Base-by-base conservation (phyloP, 1,284 basidiomycete genomes). In the Austroboletus niveus region DNA sequence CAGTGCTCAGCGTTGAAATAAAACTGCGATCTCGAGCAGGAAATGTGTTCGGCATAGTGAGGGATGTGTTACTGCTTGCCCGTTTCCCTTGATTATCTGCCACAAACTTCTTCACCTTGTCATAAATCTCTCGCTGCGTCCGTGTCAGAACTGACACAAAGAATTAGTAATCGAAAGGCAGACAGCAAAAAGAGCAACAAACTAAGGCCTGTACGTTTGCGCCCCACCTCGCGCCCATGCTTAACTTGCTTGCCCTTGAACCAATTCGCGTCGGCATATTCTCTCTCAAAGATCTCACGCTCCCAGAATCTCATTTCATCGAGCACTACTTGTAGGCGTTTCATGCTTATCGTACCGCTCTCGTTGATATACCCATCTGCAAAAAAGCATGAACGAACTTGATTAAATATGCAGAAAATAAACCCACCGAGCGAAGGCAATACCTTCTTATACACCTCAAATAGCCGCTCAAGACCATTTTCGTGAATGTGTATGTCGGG, bases 401-500 rank as follows among this genome's bases (percentile, higher is more conserved):
- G 6, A 27, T 24, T 15, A 14, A 2, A 14, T 1, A 32, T 39
- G 24, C 14, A 36, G 22, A 10, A 47, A n/a, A 44, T n/a, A 45
- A 44, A 42, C 84, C 55, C 56, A 89, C 89, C 88, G 53, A 94
- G 79, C 8, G 75, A 77, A 8, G 94, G 94, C 20, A 99, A 70
- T 17, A 95, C 83, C 66, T 85, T 86, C 79, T 97, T 98, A 74
- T 99, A 99, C 44, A 98, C 92, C 17, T 91, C 89, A 70, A 98
- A 99, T 54, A 99, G 75, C 55, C 82, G 81, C 72, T 97, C 93
- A 59, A 99, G 71, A 5, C 93, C 96, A 62, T 98, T 97, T 72
- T 98, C 93, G 66, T 98, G 95, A 69, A 99, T 99, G 68, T 99
- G 97, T 39, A 99, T 70, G 68, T 97, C 94, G 7, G 96, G 97